Evolutionary conservation across 495 filamentous ascomycete species (phyloP), one percentile per base, ranked within the genome.

Genomic region (Baudoinia panamericana): DNA sequence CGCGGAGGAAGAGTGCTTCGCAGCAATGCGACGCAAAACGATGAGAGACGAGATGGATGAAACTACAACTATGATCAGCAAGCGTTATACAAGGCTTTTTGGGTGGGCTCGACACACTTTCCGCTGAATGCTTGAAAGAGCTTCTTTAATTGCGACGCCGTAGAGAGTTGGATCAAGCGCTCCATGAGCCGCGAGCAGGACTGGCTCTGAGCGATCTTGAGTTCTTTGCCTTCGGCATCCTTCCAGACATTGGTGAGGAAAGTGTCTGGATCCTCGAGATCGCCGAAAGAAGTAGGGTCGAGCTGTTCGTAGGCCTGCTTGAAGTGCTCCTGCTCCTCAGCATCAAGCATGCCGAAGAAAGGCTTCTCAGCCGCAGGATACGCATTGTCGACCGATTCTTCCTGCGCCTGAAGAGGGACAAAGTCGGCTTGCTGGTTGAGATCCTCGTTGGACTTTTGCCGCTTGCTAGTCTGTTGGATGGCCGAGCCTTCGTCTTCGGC

Each of bases 1-100:
- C 78, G 40, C 79, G 72, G 25, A 85, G 65, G 53, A 97, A 95
- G 8, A 97, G 67, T 12, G 82, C 85, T 63, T 97, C 90, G 59
- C 88, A 95, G 56, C 87, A 96, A 62, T 97, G 90, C 37, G 83
- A 84, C 3, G 90, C 90, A 55, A 97, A 97, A 20, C 87, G 80
- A 59, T 97, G 90, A 53, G 90, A 86, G 17, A 94, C 73, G 21
- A 95, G 69, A 52, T 83, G 74, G 36, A 93, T 58, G 61, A 94
- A 95, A 53, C 69, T 73, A 41, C 11, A 26, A 22, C 5, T 11
- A 5, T n/a, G 24, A 24, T 39, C 18, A 39, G 36, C 36, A 11
- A 29, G 7, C 8, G 22, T 6, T 29, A 28, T 17, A 30, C 24
- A 3, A 8, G 19, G 35, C 10, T 13, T 28, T 35, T 9, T 37